Evolutionary conservation across 768 basidiomycete species (phyloP).

Genomic region (Suillus weaverae): DNA sequence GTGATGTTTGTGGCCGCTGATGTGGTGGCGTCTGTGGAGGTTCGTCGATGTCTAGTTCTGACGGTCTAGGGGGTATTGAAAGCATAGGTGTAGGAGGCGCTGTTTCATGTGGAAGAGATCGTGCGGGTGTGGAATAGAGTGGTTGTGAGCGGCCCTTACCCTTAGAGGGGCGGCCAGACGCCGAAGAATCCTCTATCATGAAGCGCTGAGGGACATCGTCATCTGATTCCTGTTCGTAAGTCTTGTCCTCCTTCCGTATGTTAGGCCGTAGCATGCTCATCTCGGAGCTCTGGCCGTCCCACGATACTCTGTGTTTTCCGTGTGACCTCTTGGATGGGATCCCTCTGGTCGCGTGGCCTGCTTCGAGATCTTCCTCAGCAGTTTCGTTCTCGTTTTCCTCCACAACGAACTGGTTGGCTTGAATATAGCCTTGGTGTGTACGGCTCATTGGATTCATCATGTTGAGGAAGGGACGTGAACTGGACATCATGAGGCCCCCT

Average conservation of each 20-base stretch:
- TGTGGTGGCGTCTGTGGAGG: conserved; percentile 20
- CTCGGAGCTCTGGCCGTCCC: conserved; percentile 57
- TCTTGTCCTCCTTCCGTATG: conserved; percentile 65
- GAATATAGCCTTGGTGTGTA: conserved; percentile 72
- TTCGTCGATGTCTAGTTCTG: conserved; percentile 53
- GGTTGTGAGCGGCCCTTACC: conserved; percentile 48
- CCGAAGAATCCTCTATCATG: conserved; percentile 70
- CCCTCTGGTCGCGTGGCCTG: conserved; percentile 47
- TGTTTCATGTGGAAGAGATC: conserved; percentile 39
- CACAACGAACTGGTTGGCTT: conserved; percentile 66
- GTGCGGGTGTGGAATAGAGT: conserved; percentile 49
- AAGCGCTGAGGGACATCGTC: conserved; percentile 86
- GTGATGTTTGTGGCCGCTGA: conserved; percentile 20
- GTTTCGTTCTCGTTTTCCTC: conserved; percentile 67
- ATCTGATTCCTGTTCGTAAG: conserved; percentile 65
- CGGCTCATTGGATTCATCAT: conserved; percentile 81
- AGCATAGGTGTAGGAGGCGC: conserved; percentile 40
- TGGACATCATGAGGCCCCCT: conserved; percentile 37
- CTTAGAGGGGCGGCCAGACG: conserved; percentile 29
- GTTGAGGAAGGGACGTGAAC: conserved; percentile 76
- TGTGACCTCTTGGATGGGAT: conserved; percentile 30
- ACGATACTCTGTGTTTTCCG: conserved; percentile 55
- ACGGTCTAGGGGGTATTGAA: conserved; percentile 63
- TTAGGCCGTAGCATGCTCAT: conserved; percentile 66
- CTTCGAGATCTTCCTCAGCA: conserved; percentile 59